Evolutionary conservation across 1,139 yeast species (phyloP).

Genomic region (Pichia sp.): DNA sequence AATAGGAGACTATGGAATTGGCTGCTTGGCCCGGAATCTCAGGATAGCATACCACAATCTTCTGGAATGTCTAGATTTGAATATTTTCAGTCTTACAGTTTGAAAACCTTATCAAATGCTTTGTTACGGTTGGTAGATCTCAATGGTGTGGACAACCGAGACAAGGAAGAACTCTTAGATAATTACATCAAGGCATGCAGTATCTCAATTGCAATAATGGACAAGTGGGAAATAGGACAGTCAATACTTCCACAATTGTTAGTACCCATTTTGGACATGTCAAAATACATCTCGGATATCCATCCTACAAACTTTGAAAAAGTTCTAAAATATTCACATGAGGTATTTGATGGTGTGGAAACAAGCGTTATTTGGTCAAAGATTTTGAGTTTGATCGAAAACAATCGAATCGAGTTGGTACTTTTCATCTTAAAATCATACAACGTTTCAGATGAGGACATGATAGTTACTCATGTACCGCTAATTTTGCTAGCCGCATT

Average conservation of each 20-base stretch:
- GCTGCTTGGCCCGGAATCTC: constrained; percentile 72
- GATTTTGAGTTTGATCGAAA: constrained; percentile 40
- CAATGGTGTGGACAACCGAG: constrained; percentile 30
- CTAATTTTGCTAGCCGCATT: constrained; percentile 52
- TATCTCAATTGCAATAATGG: constrained; percentile 71
- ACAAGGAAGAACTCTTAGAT: constrained; percentile 37
- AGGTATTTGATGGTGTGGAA: constrained; percentile 83
- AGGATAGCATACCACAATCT: constrained; percentile 11
- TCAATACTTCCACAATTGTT: constrained; percentile 66
- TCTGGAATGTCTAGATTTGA: constrained; percentile 34
- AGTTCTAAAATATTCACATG: constrained; percentile 53
- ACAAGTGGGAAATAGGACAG: constrained; percentile 90
- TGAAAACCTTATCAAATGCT: constrained; percentile 47
- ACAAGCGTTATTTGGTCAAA: constrained; percentile 73
- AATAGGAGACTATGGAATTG: constrained; percentile 91
- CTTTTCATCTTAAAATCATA: constrained; percentile 59
- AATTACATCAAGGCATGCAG: constrained; percentile 51
- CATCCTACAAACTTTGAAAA: constrained; percentile 33
- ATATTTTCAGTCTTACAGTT: constrained; percentile 59
- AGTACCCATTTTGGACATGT: constrained; percentile 52
- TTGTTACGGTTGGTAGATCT: constrained; percentile 43
- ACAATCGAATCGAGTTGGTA: constrained; percentile 42
- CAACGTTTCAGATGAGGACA: constrained; percentile 80
- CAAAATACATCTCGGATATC: constrained; percentile 26
- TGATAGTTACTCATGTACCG: constrained; percentile 73